These are phyloP conservation scores for Hylodesmum podocarpum DNA, from an alignment of 306 rosid genomes.

Conservation along the genomic window DNA sequence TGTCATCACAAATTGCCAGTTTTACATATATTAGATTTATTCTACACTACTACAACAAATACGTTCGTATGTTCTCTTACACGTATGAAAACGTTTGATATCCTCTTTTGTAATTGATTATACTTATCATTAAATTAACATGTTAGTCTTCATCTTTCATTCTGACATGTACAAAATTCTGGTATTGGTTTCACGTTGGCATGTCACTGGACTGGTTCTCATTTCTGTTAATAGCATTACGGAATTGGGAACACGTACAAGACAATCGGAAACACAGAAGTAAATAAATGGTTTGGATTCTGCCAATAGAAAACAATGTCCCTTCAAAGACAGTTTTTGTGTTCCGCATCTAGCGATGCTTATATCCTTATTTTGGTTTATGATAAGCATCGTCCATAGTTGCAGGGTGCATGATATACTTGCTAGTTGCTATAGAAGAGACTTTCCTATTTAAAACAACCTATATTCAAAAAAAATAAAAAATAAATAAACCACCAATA, in stretches of 20 bases:
- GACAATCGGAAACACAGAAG: background rate
- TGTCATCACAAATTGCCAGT: background rate
- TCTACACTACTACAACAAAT: background rate
- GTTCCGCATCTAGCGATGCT: background rate
- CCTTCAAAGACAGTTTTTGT: background rate
- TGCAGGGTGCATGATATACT: constrained; percentile 11
- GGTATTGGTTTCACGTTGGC: constrained; percentile 18
- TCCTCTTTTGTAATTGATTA: background rate
- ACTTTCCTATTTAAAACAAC: too few relatives aligned
- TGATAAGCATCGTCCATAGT: constrained; percentile 1
- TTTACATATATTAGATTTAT: background rate
- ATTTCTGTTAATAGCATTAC: background rate
- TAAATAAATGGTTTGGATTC: background rate
- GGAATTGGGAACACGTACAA: background rate
- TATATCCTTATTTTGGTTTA: background rate
- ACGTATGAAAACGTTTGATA: background rate
- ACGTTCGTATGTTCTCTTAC: background rate
- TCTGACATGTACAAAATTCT: background rate
- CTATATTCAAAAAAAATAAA: too few relatives aligned
- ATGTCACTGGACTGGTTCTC: background rate
- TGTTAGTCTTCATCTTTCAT: background rate
- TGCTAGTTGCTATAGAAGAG: too few relatives aligned
- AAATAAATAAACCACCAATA: too few relatives aligned
- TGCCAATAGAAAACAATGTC: background rate
- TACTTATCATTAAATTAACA: background rate